Evolutionary conservation across 1,139 yeast genomes (phyloP).

Genomic region (Blastobotrys illinoisensis): DNA sequence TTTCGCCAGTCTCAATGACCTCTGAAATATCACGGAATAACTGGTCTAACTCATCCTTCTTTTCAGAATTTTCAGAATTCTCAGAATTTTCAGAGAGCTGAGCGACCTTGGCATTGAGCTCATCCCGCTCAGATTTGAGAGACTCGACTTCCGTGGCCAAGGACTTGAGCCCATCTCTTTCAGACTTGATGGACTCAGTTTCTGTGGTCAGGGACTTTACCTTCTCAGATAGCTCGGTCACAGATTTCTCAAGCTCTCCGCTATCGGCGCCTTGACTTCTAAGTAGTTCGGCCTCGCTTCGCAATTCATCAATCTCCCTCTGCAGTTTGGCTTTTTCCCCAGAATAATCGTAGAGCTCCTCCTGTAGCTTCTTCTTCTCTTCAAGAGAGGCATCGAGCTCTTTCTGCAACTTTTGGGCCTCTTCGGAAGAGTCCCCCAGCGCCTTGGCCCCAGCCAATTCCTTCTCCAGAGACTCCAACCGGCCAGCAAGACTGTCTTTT

Average conservation of each 20-base stretch:
- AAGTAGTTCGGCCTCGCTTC: constrained; percentile 6
- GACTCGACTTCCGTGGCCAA: neutral
- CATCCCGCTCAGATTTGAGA: neutral
- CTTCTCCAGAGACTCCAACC: constrained; percentile 1
- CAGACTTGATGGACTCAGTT: neutral
- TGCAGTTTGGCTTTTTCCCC: neutral
- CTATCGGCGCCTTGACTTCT: neutral
- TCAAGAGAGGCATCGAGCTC: constrained; percentile 15
- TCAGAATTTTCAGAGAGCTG: neutral
- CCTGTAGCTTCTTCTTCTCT: constrained; percentile 6
- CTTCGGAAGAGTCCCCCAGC: constrained; percentile 6
- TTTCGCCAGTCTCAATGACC: neutral
- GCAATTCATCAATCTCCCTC: constrained; percentile 4
- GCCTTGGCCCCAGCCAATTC: constrained; percentile 5
- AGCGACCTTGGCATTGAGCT: neutral
- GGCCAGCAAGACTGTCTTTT: neutral
- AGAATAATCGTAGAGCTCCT: constrained; percentile 9
- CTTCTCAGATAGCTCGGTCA: neutral
- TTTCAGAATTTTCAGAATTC: no score
- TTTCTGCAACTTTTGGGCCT: constrained; percentile 8
- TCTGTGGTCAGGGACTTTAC: neutral
- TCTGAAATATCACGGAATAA: neutral
- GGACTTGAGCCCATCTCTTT: constrained; percentile 1
- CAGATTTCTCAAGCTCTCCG: neutral
- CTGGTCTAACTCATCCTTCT: neutral